phyloP scores from a whole-genome alignment of 163 green algal genomes.

The Volvox carteri region DNA sequence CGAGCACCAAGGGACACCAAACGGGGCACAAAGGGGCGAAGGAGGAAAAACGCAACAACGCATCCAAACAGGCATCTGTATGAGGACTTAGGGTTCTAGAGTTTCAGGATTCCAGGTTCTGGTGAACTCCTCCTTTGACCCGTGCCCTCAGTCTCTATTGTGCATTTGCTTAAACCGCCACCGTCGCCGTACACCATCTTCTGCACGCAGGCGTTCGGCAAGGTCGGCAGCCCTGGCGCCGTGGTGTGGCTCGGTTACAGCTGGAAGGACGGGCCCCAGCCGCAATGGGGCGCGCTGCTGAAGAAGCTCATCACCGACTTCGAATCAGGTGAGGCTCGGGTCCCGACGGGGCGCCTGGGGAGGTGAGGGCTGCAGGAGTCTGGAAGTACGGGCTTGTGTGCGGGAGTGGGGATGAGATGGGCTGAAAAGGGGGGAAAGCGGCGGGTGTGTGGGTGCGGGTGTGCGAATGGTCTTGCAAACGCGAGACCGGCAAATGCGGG shows the following conservation, averaged over 20 bases:
- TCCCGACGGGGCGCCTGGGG: background rate
- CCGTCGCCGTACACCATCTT: background rate
- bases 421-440: background rate
- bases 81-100: background rate
- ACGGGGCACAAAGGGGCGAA: background rate
- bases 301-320: slow-evolving; percentile 39
- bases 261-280: slow-evolving; percentile 37
- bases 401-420: background rate
- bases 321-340: background rate
- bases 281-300: slow-evolving; percentile 19
- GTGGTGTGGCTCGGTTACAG: slow-evolving; percentile 52
- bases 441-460: background rate
- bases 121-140: background rate
- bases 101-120: background rate
- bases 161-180: background rate
- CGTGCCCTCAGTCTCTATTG: background rate
- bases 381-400: background rate
- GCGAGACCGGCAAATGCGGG: background rate
- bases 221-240: slow-evolving; percentile 12
- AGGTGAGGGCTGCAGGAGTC: background rate
- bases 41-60: background rate
- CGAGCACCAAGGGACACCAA: no score
- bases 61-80: background rate
- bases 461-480: background rate
- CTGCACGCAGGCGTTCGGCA: slow-evolving; percentile 15